Base-by-base conservation (phyloP, 1,139 yeast species). In the Meyerozyma athensensis region DNA sequence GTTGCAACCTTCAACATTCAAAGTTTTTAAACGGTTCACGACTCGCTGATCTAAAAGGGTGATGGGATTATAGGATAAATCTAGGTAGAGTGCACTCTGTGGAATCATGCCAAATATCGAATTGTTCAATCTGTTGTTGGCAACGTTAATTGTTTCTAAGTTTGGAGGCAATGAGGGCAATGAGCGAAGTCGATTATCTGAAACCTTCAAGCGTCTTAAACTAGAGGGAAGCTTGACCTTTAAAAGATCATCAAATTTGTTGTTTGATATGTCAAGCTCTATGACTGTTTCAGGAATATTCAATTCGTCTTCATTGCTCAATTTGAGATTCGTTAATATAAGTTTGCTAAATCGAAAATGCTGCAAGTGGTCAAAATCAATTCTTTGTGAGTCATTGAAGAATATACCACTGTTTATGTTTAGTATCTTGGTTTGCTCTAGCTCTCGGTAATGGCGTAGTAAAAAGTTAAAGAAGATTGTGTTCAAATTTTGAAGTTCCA, bases 401-500 rank as follows among this genome's bases (percentile, higher is more conserved):
- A 24, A 37, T 12, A 28, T 21, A 22, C 30, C 35, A 22, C 30
- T 19, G 18, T n/a, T 19, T 17, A 28, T 18, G 24, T 20, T 26
- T 38, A 31, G 23, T 13, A 28, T 34, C 18, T 18, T 24, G 13
- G 21, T 16, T 24, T 31, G 31, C 18, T 17, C 18, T n/a, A 40
- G 26, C 8, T 18, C 14, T 3, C 26, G 8, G 16, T 31, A 26
- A 13, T 21, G 35, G 14, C 18, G 18, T 18, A 40, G 24, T 13
- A 40, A 28, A 18, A 21, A 34, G 28, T 38, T 40, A 30, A 40
- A 22, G 16, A 40, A 40, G 4, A 36, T 28, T 12, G 33, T 14
- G 33, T 40, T 33, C 13, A 40, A 26, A 10, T 28, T 35, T 10
- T 38, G 30, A 24, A 24, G 28, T 14, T 24, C 28, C 28, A 24